These are phyloP conservation scores for Panicum hallii DNA, from an alignment of 202 grass and related monocot species.

Conservation along the genomic window DNA sequence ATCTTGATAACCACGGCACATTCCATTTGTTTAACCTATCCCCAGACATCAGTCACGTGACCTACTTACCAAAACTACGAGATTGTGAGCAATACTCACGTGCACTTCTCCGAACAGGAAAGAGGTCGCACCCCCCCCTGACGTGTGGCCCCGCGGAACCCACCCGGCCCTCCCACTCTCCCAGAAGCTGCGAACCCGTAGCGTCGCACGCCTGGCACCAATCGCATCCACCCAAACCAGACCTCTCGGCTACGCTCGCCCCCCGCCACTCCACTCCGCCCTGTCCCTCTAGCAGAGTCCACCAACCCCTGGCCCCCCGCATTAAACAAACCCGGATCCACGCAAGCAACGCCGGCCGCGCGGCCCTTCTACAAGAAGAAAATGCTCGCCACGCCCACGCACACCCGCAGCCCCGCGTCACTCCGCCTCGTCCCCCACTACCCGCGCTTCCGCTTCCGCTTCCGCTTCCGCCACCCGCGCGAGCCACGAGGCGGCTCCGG, in stretches of 20 bases:
- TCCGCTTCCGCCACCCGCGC: conserved; percentile 27
- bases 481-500: too few relatives aligned
- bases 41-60: too few relatives aligned
- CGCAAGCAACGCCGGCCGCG: not conserved
- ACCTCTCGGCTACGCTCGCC: not conserved
- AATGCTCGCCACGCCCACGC: conserved; percentile 32
- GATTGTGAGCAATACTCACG: too few relatives aligned
- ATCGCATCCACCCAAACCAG: not conserved
- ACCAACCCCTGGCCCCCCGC: not conserved
- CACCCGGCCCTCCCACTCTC: too few relatives aligned
- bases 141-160: too few relatives aligned
- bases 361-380: conserved; percentile 3
- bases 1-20: too few relatives aligned
- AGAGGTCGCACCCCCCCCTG: too few relatives aligned
- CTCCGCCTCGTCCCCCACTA: conserved; percentile 3
- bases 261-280: not conserved
- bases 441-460: conserved; percentile 27
- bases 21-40: too few relatives aligned
- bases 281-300: not conserved
- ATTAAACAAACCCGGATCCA: conserved; percentile 24
- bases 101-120: too few relatives aligned
- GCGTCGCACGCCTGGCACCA: conserved; percentile 1
- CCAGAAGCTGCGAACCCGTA: not conserved
- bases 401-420: not conserved
- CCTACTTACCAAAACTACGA: too few relatives aligned